Percentiles rank a stretch among this genome's conserved stretches.
Conservation (phyloP, 2,329 filamentous ascomycete species). For the Diplodia scrobiculata region DNA sequence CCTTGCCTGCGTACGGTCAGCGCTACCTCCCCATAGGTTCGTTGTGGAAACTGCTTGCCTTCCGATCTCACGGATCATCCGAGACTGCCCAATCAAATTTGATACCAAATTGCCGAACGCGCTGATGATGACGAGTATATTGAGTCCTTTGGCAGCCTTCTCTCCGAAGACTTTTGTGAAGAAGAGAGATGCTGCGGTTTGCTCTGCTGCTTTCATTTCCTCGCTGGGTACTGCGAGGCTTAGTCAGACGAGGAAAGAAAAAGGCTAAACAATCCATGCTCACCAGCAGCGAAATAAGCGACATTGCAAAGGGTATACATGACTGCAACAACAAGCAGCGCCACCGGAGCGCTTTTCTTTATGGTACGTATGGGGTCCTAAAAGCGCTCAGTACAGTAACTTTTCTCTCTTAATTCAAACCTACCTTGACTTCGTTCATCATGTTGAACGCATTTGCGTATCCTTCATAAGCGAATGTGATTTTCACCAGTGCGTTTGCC, state of each 20-base stretch:
- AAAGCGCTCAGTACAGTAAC: too few species aligned
- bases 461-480: slow-evolving; percentile 40
- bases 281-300: slow-evolving; percentile 60
- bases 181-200: slow-evolving; percentile 68
- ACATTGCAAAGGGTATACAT: slow-evolving; percentile 69
- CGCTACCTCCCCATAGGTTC: too few species aligned
- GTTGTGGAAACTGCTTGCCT: slow-evolving; percentile 38
- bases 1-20: slow-evolving; percentile 52
- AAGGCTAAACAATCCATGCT: slow-evolving; percentile 31
- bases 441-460: slow-evolving; percentile 43
- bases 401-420: too few species aligned
- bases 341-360: slow-evolving; percentile 62
- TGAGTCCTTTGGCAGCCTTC: slow-evolving; percentile 51
- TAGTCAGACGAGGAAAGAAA: slow-evolving; percentile 38
- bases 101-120: slow-evolving; percentile 70
- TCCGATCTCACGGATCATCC: slow-evolving; percentile 38
- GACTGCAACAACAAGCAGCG: slow-evolving; percentile 62
- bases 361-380: slow-evolving; percentile 64
- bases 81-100: slow-evolving; percentile 38
- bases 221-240: slow-evolving; percentile 59
- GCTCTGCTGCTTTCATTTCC: slow-evolving; percentile 66
- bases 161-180: slow-evolving; percentile 66
- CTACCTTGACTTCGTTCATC: slow-evolving; percentile 38
- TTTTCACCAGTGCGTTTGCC: slow-evolving; percentile 39
- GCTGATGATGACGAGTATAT: slow-evolving; percentile 65